Evolutionary conservation across 2,329 filamentous ascomycete species (phyloP), one percentile per base, ranked within the genome.

Genomic region (Colletotrichum cuscutae): DNA sequence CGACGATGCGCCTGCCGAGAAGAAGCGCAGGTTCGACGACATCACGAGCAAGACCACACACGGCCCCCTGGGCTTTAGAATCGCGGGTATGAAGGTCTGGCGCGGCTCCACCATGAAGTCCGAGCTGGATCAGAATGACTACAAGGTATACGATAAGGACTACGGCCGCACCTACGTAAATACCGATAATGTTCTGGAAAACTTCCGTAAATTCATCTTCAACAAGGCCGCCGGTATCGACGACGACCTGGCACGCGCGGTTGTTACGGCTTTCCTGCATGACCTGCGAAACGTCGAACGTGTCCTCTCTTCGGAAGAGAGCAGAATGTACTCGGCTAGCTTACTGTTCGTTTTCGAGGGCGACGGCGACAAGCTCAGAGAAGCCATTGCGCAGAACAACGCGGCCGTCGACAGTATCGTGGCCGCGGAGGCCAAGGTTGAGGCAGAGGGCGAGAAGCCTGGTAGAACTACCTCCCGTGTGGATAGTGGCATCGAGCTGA

Each of bases 311-410:
- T 81, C 79, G 1, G 85, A 91, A 74, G 89, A 91, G 78, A 90
- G 86, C 74, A 87, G 89, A 75, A 92, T 92, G 89, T 92, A 89
- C 79, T 92, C 89, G 12, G 82, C 88, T 0, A 90, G 89, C 66
- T 80, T 92, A 28, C 85, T 92, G 0, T 91, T 92, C 71, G 87
- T 91, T 2, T 92, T 90, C 49, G 90, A 92, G 77, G 90, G 90
- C 28, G 89, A 92, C 62, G 90, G 90, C 26, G 80, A 83, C 4
- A 86, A 88, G 6, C 83, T 92, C 53, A 82, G 83, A 65, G 80
- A 78, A 1, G 88, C 88, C 42, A 87, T 91, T 35, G 83, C 89
- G 81, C 77, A 90, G 88, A 85, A 88, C 80, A 83, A 88, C 82
- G 75, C 82, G 76, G 77, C 84, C 79, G 73, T 89, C 82, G 90